Conservation (phyloP, 176 grass and related monocot species). For the Lolium multiflorum region DNA sequence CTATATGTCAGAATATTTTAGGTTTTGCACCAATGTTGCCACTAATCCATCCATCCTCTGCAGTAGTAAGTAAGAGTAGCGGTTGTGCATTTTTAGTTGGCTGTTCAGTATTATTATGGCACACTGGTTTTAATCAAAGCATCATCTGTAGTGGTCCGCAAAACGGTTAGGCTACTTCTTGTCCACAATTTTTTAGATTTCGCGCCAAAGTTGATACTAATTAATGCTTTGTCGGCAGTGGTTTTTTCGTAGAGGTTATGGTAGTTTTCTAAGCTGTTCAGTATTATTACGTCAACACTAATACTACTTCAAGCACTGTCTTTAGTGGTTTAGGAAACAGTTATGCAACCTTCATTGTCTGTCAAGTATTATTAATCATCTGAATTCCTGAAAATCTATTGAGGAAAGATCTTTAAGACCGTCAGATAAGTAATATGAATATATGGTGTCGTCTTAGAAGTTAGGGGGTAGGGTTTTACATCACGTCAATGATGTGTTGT, state of each 20-base stretch:
- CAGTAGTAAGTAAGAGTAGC: background rate
- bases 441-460: background rate
- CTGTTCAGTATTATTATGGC: background rate
- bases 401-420: background rate
- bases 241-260: background rate
- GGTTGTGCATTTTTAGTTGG: background rate
- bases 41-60: background rate
- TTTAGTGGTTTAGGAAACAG: background rate
- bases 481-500: background rate
- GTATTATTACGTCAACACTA: background rate
- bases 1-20: background rate
- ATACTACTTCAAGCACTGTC: background rate
- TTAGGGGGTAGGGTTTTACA: background rate
- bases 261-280: background rate
- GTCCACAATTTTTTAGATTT: background rate
- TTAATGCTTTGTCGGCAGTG: background rate
- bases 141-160: background rate
- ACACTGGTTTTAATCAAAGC: background rate
- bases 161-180: background rate
- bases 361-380: background rate
- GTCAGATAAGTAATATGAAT: background rate
- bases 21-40: background rate
- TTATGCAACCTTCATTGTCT: background rate
- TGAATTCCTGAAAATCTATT: slow-evolving; percentile 7
- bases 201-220: background rate